phyloP scores from a whole-genome alignment of 1,139 yeast species.

The Lodderomyces beijingensis region DNA sequence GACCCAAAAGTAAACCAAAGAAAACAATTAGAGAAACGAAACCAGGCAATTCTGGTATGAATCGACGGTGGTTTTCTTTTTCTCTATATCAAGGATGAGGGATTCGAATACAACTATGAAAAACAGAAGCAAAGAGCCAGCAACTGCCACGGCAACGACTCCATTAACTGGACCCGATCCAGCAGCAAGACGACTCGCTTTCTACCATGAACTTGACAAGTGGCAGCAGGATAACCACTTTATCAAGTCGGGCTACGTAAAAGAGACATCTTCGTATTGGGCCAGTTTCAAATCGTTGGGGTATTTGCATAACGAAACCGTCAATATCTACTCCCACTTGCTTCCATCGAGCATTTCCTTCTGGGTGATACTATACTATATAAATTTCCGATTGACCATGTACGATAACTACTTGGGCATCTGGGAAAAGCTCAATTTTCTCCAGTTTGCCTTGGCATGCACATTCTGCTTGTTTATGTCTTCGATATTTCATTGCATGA shows the following conservation, averaged over 20 bases:
- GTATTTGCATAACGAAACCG: conserved; percentile 79
- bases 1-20: no score
- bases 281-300: conserved; percentile 53
- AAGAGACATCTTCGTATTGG: conserved; percentile 52
- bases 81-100: no score
- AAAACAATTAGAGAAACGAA: no score
- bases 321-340: conserved; percentile 78
- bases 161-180: background rate
- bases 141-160: background rate
- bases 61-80: no score
- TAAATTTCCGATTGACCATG: conserved; percentile 27
- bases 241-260: conserved; percentile 72
- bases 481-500: conserved; percentile 71
- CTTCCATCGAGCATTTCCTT: conserved; percentile 55
- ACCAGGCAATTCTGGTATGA: no score
- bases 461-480: conserved; percentile 66
- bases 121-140: no score
- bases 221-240: conserved; percentile 90
- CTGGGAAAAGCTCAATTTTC: conserved; percentile 38
- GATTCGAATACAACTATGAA: no score
- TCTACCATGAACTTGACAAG: conserved; percentile 50
- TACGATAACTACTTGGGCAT: conserved; percentile 39
- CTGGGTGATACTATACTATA: conserved; percentile 19
- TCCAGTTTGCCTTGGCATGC: conserved; percentile 38
- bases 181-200: conserved; percentile 14